Conservation (phyloP, 257 asterid genomes). For the Ehretia macrophylla region DNA sequence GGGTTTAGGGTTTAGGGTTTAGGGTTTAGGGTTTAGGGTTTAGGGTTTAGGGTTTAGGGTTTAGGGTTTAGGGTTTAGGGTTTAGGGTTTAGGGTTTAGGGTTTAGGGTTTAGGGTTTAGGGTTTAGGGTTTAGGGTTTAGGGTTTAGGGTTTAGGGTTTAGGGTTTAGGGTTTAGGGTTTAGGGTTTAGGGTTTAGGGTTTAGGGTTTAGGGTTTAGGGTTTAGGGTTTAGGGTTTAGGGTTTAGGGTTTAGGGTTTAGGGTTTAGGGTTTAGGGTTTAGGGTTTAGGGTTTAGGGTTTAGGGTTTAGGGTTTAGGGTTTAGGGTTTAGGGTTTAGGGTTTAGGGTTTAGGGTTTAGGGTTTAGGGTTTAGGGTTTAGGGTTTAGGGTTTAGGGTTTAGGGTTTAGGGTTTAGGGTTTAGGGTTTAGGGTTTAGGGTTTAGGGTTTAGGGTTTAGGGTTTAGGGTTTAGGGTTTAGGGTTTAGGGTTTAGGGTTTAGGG, state of each 20-base stretch:
- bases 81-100: constrained; percentile 7
- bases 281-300: constrained; percentile 4
- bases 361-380: constrained; percentile 15
- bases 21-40: constrained; percentile 12
- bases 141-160: constrained; percentile 10
- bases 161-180: constrained; percentile 12
- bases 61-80: not conserved
- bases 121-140: constrained; percentile 14
- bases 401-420: constrained; percentile 14
- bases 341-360: constrained; percentile 18
- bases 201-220: constrained; percentile 22
- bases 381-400: constrained; percentile 16
- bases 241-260: constrained; percentile 16
- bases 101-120: constrained; percentile 13
- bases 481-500: constrained; percentile 16
- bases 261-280: constrained; percentile 17
- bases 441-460: constrained; percentile 18
- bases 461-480: constrained; percentile 13
- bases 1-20: constrained; percentile 15
- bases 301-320: constrained; percentile 15
- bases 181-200: constrained; percentile 20
- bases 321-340: constrained; percentile 16
- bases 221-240: constrained; percentile 17
- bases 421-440: constrained; percentile 12
- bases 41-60: constrained; percentile 6